These are phyloP conservation scores for Aspergillus haitiensis DNA, from an alignment of 495 filamentous ascomycete species.

Conservation along the genomic window DNA sequence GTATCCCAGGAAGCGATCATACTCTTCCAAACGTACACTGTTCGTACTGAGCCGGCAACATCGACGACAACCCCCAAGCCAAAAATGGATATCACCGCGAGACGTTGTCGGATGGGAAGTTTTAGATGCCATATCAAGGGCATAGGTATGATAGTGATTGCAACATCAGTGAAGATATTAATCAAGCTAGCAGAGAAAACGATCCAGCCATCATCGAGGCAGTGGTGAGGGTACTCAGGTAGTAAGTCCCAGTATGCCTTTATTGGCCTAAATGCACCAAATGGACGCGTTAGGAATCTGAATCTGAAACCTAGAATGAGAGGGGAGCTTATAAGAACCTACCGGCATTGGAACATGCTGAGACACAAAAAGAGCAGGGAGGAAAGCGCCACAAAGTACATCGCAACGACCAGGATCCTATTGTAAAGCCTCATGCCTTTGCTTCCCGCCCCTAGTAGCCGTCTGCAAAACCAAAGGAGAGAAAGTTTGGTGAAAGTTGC, in stretches of 20 bases:
- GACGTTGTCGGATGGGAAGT: slow-evolving; percentile 53
- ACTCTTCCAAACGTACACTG: slow-evolving; percentile 52
- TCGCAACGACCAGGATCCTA: slow-evolving; percentile 42
- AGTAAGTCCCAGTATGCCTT: slow-evolving; percentile 53
- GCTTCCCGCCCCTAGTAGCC: slow-evolving; percentile 44
- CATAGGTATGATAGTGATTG: slow-evolving; percentile 59
- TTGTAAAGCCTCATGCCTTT: slow-evolving; percentile 44
- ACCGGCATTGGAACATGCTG: slow-evolving; percentile 59
- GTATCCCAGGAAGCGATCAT: slow-evolving; percentile 51
- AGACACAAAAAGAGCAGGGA: slow-evolving; percentile 50
- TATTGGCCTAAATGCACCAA: slow-evolving; percentile 43
- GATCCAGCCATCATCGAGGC: slow-evolving; percentile 50
- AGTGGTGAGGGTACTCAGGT: slow-evolving; percentile 39
- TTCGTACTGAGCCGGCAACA: slow-evolving; percentile 56
- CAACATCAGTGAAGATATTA: slow-evolving; percentile 61
- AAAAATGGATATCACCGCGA: slow-evolving; percentile 59
- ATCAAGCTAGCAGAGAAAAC: slow-evolving; percentile 57
- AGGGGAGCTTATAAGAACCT: slow-evolving; percentile 21
- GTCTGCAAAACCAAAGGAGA: slow-evolving; percentile 57
- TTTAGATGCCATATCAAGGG: slow-evolving; percentile 57
- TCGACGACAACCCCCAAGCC: slow-evolving; percentile 58
- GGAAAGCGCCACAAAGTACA: slow-evolving; percentile 46
- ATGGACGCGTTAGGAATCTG: slow-evolving; percentile 3
- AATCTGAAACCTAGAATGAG: neutral
- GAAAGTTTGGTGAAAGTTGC: slow-evolving; percentile 58